A percentile compares a stretch with the other conserved stretches of the same genome.
phyloP scores from a whole-genome alignment of 2,329 filamentous ascomycete genomes.

The Exserohilum turcica region DNA sequence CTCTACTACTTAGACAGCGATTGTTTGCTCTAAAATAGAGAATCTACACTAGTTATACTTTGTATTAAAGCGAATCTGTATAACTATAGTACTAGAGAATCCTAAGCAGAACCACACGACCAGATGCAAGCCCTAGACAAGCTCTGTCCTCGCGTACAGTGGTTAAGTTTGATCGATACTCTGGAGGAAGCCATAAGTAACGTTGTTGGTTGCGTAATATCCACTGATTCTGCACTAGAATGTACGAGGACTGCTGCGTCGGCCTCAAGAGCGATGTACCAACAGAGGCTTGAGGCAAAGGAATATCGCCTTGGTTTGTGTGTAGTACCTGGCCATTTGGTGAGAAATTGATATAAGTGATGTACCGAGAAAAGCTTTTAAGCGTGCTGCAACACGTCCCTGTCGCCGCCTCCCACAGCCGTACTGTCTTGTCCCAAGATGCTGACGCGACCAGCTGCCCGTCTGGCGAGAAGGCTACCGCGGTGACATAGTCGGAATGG shows the following conservation, averaged over 20 bases:
- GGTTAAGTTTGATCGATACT: conserved; percentile 9
- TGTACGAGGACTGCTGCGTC: background rate
- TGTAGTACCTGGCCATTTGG: conserved; percentile 2
- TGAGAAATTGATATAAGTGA: background rate
- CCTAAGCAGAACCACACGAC: conserved; percentile 13
- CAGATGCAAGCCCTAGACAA: conserved; percentile 15
- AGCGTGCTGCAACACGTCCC: background rate
- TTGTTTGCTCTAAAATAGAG: too few relatives aligned
- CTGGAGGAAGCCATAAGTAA: conserved; percentile 18
- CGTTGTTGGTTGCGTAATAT: conserved; percentile 13
- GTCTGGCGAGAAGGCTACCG: conserved; percentile 1
- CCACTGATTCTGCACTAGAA: conserved; percentile 14
- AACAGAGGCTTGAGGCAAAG: background rate
- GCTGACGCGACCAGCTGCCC: conserved; percentile 5
- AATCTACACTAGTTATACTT: too few relatives aligned
- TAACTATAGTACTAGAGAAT: background rate
- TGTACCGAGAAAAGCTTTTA: background rate
- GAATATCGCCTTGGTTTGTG: conserved; percentile 8
- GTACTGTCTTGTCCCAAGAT: background rate
- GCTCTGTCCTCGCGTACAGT: conserved; percentile 8
- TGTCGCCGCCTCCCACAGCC: conserved; percentile 5
- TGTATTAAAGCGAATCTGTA: background rate
- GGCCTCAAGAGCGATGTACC: background rate
- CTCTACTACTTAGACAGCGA: background rate
- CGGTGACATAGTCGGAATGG: background rate